These are phyloP conservation scores for Polyporus tsugae DNA, from an alignment of 1,284 basidiomycete species.

Conservation along the genomic window DNA sequence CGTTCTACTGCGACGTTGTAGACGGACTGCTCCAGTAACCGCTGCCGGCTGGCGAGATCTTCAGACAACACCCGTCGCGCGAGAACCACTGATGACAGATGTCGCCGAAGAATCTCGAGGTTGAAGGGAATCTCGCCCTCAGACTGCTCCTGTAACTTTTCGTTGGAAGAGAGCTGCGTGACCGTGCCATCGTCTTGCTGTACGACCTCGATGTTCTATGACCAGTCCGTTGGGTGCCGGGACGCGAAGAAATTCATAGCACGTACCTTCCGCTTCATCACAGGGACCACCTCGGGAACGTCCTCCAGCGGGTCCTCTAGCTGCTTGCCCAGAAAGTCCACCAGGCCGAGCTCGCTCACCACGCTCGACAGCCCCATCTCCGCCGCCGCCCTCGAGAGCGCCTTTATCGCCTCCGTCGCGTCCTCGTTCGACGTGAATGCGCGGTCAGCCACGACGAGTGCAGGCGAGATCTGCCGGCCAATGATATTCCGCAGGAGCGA, in stretches of 20 bases:
- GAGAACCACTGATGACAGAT: slow-evolving; percentile 68
- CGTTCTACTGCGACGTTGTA: slow-evolving; percentile 85
- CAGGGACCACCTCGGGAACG: slow-evolving; percentile 68
- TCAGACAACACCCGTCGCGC: slow-evolving; percentile 71
- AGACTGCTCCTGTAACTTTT: slow-evolving; percentile 16
- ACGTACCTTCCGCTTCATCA: slow-evolving; percentile 46
- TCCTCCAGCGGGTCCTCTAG: slow-evolving; percentile 54
- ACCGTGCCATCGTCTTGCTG: slow-evolving; percentile 33
- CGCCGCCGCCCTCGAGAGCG: slow-evolving; percentile 67
- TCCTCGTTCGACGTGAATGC: slow-evolving; percentile 61
- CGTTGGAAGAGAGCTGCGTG: slow-evolving; percentile 33
- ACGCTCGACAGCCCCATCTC: slow-evolving; percentile 58
- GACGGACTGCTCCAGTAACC: slow-evolving; percentile 84
- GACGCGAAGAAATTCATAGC: background rate
- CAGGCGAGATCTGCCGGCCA: slow-evolving; percentile 58
- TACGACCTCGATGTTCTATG: slow-evolving; percentile 29
- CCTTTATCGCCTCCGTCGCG: slow-evolving; percentile 60
- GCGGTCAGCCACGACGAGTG: slow-evolving; percentile 65
- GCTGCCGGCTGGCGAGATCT: slow-evolving; percentile 79
- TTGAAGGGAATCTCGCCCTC: slow-evolving; percentile 72
- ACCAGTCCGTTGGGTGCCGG: background rate
- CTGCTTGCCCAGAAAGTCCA: slow-evolving; percentile 53
- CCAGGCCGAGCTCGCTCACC: slow-evolving; percentile 64
- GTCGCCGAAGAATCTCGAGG: slow-evolving; percentile 70
- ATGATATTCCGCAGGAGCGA: slow-evolving; percentile 57